phyloP scores from a whole-genome alignment of 75 land plant species.

The Pinus tabuliformis region DNA sequence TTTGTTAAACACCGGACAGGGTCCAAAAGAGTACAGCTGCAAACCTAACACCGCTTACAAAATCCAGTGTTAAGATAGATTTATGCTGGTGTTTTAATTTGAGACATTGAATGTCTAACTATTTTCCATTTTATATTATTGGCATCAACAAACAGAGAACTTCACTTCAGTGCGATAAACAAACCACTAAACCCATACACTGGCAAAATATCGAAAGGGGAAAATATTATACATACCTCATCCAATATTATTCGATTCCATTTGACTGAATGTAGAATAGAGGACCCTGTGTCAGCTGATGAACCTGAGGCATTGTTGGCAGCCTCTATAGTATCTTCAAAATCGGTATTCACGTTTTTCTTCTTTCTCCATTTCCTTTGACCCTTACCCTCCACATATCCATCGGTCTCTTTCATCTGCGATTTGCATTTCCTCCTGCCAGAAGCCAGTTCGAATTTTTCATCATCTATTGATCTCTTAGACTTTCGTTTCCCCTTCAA shows the following conservation, averaged over 20 bases:
- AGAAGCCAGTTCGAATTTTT: neutral
- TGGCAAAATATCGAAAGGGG: neutral
- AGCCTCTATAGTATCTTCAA: constrained; percentile 9
- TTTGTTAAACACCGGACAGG: too few species aligned
- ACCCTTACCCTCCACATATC: neutral
- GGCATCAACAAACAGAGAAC: too few species aligned
- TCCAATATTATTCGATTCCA: constrained; percentile 88
- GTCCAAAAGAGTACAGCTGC: too few species aligned
- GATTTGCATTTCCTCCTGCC: constrained; percentile 1
- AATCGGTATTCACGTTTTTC: neutral
- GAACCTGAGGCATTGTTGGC: neutral
- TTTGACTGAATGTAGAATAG: constrained; percentile 72
- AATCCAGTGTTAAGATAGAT: too few species aligned
- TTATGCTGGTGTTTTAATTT: too few species aligned
- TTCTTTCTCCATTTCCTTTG: neutral
- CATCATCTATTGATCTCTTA: neutral
- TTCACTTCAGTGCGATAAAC: neutral
- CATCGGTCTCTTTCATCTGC: neutral
- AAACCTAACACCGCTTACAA: too few species aligned
- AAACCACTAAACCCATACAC: neutral
- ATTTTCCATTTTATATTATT: too few species aligned
- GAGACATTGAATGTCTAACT: too few species aligned
- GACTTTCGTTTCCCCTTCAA: neutral
- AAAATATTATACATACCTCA: constrained; percentile 50
- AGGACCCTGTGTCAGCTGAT: constrained; percentile 9